Percentiles rank a stretch among this genome's conserved stretches.
phyloP scores from a whole-genome alignment of 1,284 basidiomycete genomes.

The Ustilago shanxiensis region DNA sequence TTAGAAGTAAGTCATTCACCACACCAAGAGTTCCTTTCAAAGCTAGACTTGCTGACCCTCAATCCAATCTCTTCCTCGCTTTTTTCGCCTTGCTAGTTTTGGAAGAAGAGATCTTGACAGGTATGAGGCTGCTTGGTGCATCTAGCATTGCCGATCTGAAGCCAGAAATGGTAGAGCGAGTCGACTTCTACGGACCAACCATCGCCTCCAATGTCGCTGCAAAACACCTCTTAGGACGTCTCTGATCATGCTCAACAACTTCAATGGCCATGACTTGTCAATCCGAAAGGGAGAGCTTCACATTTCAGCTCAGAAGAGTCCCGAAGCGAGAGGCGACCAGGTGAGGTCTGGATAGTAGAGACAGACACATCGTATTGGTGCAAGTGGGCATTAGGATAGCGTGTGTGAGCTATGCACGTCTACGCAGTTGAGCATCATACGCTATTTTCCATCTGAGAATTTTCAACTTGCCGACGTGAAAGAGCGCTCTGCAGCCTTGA shows the following conservation, averaged over 20 bases:
- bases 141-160: constrained; percentile 14
- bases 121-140: constrained; percentile 12
- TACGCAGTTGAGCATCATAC: constrained; percentile 23
- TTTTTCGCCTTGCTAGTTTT: background rate
- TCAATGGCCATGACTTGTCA: too few relatives aligned
- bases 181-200: constrained; percentile 18
- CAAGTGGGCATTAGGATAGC: background rate
- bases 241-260: background rate
- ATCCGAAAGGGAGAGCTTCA: too few relatives aligned
- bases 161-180: constrained; percentile 17
- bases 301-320: too few relatives aligned
- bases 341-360: too few relatives aligned
- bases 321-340: too few relatives aligned
- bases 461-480: background rate
- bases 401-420: constrained; percentile 14
- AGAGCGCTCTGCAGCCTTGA: background rate
- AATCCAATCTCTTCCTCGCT: background rate
- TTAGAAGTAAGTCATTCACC: constrained; percentile 33
- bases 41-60: too few relatives aligned
- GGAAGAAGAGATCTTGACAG: constrained; percentile 21
- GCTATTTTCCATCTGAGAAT: too few relatives aligned
- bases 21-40: too few relatives aligned
- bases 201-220: constrained; percentile 10
- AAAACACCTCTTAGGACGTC: constrained; percentile 2
- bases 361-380: background rate